Evolutionary conservation across 495 filamentous ascomycete species (phyloP), one percentile per base, ranked within the genome.

Genomic region (Xylaria curta): DNA sequence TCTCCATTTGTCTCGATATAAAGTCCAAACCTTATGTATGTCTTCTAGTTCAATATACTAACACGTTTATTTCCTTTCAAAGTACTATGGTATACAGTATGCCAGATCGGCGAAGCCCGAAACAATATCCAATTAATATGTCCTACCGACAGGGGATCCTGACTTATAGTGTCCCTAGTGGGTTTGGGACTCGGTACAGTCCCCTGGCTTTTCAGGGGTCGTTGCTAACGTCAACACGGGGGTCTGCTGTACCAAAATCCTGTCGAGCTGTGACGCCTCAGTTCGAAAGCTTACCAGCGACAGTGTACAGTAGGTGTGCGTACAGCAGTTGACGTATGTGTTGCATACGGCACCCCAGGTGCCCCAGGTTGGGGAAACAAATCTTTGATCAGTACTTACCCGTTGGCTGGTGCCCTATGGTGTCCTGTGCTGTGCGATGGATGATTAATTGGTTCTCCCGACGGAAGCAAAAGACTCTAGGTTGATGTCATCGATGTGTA

Each of bases 51-150:
- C 47, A 24, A 9, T 56, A 51, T 51, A 56, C 53, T 0, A 56
- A 17, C 53, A 28, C 24, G 9, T 56, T 26, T 28, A 17, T 13
- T 26, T 31, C 26, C 12, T 12, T 56, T 1, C 15, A 15, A 56
- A 56, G 36, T 38, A 38, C 6, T 8, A 38, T 38, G 36, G 53
- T 56, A 56, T 56, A 56, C 53, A 56, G 58, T 60, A 60, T n/a
- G 58, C 58, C 9, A 60, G 19, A 60, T 60, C 58, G 58, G 58
- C 33, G 58, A 60, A 60, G 58, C 8, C 58, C 58, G 58, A 60
- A 63, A 63, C 60, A 28, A 24, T 38, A 63, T 44, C 60, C 60
- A 63, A 63, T 63, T 24, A 33, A 46, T 49, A 47, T 65, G 62
- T 26, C 62, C 36, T 47, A 24, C 28, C 21, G 62, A 65, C 62